Conservation (phyloP, 2,329 filamentous ascomycete species). For the Macrophomina tecta region DNA sequence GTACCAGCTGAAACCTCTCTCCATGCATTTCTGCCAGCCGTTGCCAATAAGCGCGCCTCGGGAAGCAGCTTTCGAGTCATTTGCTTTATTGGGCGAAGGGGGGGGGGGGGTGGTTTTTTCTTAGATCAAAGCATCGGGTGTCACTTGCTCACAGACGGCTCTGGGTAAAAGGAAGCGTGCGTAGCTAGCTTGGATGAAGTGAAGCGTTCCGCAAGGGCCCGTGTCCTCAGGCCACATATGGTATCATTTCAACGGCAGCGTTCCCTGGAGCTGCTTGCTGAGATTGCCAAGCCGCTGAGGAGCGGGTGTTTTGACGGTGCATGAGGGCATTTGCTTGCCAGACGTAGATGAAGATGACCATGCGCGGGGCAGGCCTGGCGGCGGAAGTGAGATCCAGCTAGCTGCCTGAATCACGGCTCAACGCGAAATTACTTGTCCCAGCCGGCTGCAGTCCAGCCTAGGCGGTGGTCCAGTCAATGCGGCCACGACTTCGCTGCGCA, state of each 20-base stretch:
- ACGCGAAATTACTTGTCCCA: background rate
- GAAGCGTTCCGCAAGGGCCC: constrained; percentile 15
- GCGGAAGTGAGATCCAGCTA: background rate
- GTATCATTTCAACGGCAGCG: constrained; percentile 6
- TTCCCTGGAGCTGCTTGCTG: constrained; percentile 7
- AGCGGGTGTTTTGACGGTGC: constrained; percentile 13
- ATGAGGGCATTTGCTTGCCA: constrained; percentile 16
- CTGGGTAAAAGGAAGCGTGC: constrained; percentile 19
- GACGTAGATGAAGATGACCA: constrained; percentile 21
- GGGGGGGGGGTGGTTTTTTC: constrained; percentile 11
- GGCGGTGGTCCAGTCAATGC: constrained; percentile 1
- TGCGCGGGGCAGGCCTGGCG: background rate
- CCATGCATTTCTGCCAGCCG: constrained; percentile 3
- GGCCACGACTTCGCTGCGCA: constrained; percentile 7
- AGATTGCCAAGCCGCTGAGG: constrained; percentile 14
- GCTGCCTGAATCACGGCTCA: constrained; percentile 2
- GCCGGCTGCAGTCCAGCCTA: background rate
- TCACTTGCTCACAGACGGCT: constrained; percentile 4
- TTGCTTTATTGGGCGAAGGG: constrained; percentile 19
- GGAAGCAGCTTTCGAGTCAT: constrained; percentile 16
- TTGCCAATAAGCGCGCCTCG: constrained; percentile 18
- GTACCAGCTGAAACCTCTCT: constrained; percentile 19
- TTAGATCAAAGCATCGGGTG: constrained; percentile 18
- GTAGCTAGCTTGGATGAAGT: constrained; percentile 22
- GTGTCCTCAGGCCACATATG: constrained; percentile 24